Conservation (phyloP, 2,329 filamentous ascomycete genomes). For the Bretziella fagacearum region DNA sequence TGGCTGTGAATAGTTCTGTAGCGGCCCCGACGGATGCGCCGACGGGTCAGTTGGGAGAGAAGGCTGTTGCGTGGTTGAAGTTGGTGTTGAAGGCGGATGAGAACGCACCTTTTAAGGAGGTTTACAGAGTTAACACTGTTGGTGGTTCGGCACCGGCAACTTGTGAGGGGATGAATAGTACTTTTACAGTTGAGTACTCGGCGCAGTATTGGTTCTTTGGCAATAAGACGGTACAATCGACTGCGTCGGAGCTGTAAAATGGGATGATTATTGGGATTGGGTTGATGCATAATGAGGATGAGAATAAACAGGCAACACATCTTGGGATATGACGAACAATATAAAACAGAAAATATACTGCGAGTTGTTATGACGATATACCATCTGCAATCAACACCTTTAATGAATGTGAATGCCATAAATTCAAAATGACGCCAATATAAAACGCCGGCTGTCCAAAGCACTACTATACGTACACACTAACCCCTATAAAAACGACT, state of each 20-base stretch:
- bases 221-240: not conserved
- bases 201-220: slow-evolving; percentile 44
- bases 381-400: no score
- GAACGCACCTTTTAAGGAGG: slow-evolving; percentile 50
- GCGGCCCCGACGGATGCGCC: slow-evolving; percentile 45
- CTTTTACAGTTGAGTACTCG: slow-evolving; percentile 63
- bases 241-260: not conserved
- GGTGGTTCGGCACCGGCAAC: slow-evolving; percentile 60
- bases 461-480: no score
- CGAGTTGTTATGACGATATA: no score
- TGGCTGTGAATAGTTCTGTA: slow-evolving; percentile 41
- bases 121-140: slow-evolving; percentile 72
- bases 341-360: slow-evolving; percentile 2
- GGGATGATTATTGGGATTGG: not conserved
- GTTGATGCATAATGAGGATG: slow-evolving; percentile 1
- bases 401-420: not conserved
- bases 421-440: not conserved
- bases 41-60: slow-evolving; percentile 43
- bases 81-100: slow-evolving; percentile 35
- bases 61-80: slow-evolving; percentile 67
- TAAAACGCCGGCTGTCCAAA: not conserved
- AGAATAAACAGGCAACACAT: slow-evolving; percentile 2
- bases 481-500: no score
- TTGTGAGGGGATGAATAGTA: slow-evolving; percentile 45
- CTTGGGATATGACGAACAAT: slow-evolving; percentile 3